A percentile compares a stretch with the other conserved stretches of the same genome.
These are phyloP conservation scores for Corymbia calophylla DNA, from an alignment of 441 rosid genomes.

Conservation along the genomic window DNA sequence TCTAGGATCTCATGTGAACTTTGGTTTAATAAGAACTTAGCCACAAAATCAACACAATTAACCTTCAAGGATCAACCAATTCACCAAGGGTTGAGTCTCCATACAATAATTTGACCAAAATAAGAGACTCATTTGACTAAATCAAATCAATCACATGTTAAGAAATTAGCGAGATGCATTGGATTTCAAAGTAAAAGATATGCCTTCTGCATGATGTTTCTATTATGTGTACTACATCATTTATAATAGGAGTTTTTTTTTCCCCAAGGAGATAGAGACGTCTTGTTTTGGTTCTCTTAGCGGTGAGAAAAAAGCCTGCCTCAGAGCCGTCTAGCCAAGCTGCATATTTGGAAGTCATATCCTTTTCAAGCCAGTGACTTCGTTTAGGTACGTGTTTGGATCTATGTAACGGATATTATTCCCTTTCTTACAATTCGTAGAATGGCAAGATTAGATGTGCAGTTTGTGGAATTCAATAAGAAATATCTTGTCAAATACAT, in stretches of 20 bases:
- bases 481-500: not conserved
- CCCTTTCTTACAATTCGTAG: not conserved
- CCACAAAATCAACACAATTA: not conserved
- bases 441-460: not conserved
- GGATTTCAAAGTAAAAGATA: not conserved
- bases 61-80: not conserved
- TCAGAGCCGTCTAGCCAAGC: not conserved
- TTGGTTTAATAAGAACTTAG: not conserved
- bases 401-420: not conserved
- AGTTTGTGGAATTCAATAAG: not conserved
- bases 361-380: not conserved
- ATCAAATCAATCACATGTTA: not conserved
- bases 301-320: not conserved
- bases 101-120: not conserved
- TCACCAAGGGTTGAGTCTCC: not conserved
- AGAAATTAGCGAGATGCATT: fast-evolving
- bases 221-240: not conserved
- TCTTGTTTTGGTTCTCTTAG: not conserved
- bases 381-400: not conserved
- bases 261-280: not conserved
- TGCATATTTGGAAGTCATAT: not conserved
- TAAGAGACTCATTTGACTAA: not conserved
- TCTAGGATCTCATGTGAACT: not conserved
- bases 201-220: not conserved
- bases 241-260: not conserved